Evolutionary conservation across 2,329 filamentous ascomycete species (phyloP).

Genomic region (Diatrype stigma): DNA sequence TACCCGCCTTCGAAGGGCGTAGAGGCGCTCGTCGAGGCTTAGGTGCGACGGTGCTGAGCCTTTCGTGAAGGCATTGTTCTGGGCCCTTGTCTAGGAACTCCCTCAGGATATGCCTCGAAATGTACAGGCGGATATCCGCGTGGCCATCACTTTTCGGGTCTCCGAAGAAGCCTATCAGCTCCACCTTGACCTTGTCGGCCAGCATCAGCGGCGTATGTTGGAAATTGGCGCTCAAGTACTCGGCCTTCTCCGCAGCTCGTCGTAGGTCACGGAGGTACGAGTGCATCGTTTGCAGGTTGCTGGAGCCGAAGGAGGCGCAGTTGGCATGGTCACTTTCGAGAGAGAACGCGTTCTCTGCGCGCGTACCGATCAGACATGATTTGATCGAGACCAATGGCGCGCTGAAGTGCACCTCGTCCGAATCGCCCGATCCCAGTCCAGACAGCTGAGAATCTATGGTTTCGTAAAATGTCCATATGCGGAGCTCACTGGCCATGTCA

Average conservation of each 20-base stretch:
- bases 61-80: conserved; percentile 48
- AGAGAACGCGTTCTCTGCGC: conserved; percentile 48
- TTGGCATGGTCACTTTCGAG: conserved; percentile 52
- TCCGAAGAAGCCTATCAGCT: conserved; percentile 58
- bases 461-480: conserved; percentile 61
- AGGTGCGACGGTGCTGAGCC: conserved; percentile 36
- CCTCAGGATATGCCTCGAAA: conserved; percentile 44
- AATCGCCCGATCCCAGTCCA: conserved; percentile 31
- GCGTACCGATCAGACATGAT: conserved; percentile 46
- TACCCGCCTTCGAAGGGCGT: conserved; percentile 5
- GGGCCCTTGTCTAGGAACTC: conserved; percentile 55
- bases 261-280: conserved; percentile 34
- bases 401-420: conserved; percentile 50
- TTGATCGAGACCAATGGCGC: conserved; percentile 57
- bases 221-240: conserved; percentile 27
- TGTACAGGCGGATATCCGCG: conserved; percentile 45
- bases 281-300: conserved; percentile 45
- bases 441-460: conserved; percentile 56
- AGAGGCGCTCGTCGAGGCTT: conserved; percentile 12
- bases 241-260: conserved; percentile 33
- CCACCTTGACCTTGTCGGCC: conserved; percentile 51
- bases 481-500: conserved; percentile 52
- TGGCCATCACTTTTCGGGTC: conserved; percentile 37
- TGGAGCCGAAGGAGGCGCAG: conserved; percentile 49
- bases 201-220: conserved; percentile 44